Conservation (phyloP, 2,329 filamentous ascomycete genomes). For the Dryadomyces sulphureus region DNA sequence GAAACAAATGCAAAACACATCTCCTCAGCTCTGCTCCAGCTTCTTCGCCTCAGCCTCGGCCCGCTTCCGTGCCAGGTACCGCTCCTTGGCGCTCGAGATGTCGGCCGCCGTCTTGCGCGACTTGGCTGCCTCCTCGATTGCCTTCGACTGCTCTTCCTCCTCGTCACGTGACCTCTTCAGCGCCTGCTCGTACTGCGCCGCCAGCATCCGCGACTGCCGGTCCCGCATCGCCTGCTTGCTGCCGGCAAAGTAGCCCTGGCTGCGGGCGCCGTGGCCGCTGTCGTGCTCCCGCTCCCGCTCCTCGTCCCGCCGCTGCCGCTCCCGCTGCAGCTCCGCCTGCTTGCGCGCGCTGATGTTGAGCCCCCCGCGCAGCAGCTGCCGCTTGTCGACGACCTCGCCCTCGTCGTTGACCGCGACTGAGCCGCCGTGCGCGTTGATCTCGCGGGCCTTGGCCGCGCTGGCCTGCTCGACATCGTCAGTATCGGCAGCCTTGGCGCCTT, state of each 20-base stretch:
- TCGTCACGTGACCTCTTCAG: slow-evolving; percentile 56
- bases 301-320: background rate
- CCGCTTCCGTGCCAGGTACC: slow-evolving; percentile 63
- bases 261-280: slow-evolving; percentile 12
- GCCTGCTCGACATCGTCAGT: slow-evolving; percentile 29
- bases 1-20: too few relatives aligned
- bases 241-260: slow-evolving; percentile 27
- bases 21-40: background rate
- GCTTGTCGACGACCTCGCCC: slow-evolving; percentile 69
- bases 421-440: slow-evolving; percentile 48
- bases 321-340: slow-evolving; percentile 25
- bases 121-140: slow-evolving; percentile 53
- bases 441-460: slow-evolving; percentile 49
- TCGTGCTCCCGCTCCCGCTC: background rate
- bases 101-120: slow-evolving; percentile 64
- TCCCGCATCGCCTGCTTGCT: slow-evolving; percentile 56
- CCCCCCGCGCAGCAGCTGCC: slow-evolving; percentile 62
- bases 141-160: slow-evolving; percentile 47
- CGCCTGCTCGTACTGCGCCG: slow-evolving; percentile 58
- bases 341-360: slow-evolving; percentile 57
- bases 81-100: slow-evolving; percentile 62
- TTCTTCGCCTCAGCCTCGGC: slow-evolving; percentile 55
- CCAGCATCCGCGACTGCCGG: slow-evolving; percentile 65
- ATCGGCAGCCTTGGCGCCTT: slow-evolving; percentile 31
- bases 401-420: slow-evolving; percentile 64